phyloP scores from a whole-genome alignment of 495 filamentous ascomycete genomes.

The Xylaria telfairii region DNA sequence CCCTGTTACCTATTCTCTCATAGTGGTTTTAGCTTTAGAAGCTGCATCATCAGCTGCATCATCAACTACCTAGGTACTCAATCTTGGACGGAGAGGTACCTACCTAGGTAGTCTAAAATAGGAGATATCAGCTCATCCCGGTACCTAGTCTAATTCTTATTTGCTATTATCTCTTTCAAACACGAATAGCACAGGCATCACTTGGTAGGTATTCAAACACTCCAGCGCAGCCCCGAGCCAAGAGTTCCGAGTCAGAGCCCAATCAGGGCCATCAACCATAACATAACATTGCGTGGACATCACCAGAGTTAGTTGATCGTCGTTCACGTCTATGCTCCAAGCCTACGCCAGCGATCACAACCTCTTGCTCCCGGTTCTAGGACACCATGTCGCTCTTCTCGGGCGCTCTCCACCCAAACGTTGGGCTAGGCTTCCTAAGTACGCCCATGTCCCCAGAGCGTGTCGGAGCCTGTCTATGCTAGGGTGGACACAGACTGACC shows the following conservation, averaged over 20 bases:
- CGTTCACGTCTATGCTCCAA: not conserved
- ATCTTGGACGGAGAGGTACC: not conserved
- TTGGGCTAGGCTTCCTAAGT: slow-evolving; percentile 81
- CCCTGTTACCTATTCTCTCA: not conserved
- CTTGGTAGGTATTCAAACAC: not conserved
- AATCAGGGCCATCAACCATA: not conserved
- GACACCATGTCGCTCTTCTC: slow-evolving; percentile 61
- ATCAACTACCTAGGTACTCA: not conserved
- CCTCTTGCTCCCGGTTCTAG: not conserved
- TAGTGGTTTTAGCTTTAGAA: not conserved
- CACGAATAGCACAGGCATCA: slow-evolving; percentile 4
- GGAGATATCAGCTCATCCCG: not conserved
- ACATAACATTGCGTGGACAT: not conserved
- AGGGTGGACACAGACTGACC: slow-evolving; percentile 12
- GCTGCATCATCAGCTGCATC: too few species aligned
- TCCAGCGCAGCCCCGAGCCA: not conserved
- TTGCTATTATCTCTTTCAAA: too few species aligned
- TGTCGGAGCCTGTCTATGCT: not conserved
- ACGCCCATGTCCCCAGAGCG: slow-evolving; percentile 35
- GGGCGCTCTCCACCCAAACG: slow-evolving; percentile 76
- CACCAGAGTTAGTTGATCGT: not conserved
- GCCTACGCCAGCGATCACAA: not conserved
- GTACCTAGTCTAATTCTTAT: not conserved
- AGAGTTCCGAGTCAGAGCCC: not conserved
- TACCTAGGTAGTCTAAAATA: not conserved